Evolutionary conservation across 2,329 filamentous ascomycete species (phyloP).

Genomic region (Claviceps monticola): DNA sequence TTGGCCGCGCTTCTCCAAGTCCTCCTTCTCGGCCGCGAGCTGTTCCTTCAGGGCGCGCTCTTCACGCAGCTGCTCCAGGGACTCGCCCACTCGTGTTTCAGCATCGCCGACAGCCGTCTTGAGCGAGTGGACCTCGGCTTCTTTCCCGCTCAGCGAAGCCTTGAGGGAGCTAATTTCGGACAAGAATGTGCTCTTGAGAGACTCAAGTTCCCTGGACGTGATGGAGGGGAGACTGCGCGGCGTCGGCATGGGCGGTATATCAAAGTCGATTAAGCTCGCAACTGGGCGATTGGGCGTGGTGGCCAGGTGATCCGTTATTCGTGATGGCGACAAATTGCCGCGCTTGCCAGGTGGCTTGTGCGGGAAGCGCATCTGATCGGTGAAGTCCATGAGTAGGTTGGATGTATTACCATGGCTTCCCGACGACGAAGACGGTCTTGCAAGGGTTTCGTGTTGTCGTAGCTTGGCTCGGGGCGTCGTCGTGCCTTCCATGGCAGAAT

Average conservation of each 20-base stretch:
- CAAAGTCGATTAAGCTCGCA: constrained; percentile 57
- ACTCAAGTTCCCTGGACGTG: constrained; percentile 83
- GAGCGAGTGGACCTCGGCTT: constrained; percentile 77
- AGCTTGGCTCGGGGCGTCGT: constrained; percentile 22
- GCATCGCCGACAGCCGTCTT: constrained; percentile 82
- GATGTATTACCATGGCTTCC: constrained; percentile 48
- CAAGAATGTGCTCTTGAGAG: constrained; percentile 76
- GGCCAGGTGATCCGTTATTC: constrained; percentile 15
- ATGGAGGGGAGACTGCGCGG: constrained; percentile 83
- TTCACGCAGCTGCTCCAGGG: constrained; percentile 70
- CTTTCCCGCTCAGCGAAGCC: constrained; percentile 80
- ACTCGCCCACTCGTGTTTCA: constrained; percentile 80
- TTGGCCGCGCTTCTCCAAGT: constrained; percentile 71
- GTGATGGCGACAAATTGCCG: constrained; percentile 17
- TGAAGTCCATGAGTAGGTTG: constrained; percentile 77
- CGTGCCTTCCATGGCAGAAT: constrained; percentile 25
- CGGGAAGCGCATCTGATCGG: constrained; percentile 49
- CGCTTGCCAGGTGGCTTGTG: constrained; percentile 34
- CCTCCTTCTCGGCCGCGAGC: constrained; percentile 58
- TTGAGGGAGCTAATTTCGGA: constrained; percentile 92
- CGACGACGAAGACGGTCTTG: constrained; percentile 17
- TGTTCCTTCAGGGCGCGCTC: constrained; percentile 58
- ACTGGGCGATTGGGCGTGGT: constrained; percentile 40
- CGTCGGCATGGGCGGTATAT: constrained; percentile 85
- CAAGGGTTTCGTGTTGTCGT: constrained; percentile 15